Conservation (phyloP, 805 yeast genomes). For the Yamadazyma ubonensis region DNA sequence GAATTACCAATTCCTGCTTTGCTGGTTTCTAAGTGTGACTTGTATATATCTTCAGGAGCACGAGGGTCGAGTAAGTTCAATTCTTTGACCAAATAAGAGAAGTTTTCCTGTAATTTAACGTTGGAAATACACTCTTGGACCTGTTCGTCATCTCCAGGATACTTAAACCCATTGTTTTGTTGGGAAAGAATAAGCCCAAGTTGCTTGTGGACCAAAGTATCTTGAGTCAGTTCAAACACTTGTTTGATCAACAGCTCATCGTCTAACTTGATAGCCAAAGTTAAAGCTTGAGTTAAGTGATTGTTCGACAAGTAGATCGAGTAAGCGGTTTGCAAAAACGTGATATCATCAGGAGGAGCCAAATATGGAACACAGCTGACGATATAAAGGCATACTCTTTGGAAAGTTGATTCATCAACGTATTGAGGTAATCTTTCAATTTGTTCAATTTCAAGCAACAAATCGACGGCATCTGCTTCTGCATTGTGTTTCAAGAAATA, state of each 20-base stretch:
- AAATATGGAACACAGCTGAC: conserved; percentile 94
- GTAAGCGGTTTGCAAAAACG: conserved; percentile 85
- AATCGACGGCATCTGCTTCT: conserved; percentile 97
- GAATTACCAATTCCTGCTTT: conserved; percentile 60
- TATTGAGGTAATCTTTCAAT: conserved; percentile 79
- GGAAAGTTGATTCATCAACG: conserved; percentile 80
- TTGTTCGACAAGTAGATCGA: conserved; percentile 76
- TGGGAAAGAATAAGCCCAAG: conserved; percentile 85
- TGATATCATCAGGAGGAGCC: conserved; percentile 90
- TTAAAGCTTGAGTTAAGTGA: conserved; percentile 84
- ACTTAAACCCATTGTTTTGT: conserved; percentile 77
- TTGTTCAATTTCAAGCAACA: conserved; percentile 83
- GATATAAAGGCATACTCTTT: conserved; percentile 91
- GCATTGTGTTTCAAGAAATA: conserved; percentile 92
- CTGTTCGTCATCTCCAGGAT: conserved; percentile 57
- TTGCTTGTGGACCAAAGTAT: conserved; percentile 77
- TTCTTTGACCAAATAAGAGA: conserved; percentile 77
- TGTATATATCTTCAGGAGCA: conserved; percentile 92
- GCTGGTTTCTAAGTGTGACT: conserved; percentile 79
- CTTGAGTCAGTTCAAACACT: conserved; percentile 80
- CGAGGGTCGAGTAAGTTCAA: conserved; percentile 86
- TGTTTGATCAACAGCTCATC: conserved; percentile 73
- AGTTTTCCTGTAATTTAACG: conserved; percentile 73
- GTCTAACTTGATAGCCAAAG: conserved; percentile 85
- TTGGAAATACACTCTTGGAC: conserved; percentile 87